A percentile compares a stretch with the other conserved stretches of the same genome.
These are phyloP conservation scores for Xylariaceae sp. DNA, from an alignment of 2,329 filamentous ascomycete genomes.

Conservation along the genomic window DNA sequence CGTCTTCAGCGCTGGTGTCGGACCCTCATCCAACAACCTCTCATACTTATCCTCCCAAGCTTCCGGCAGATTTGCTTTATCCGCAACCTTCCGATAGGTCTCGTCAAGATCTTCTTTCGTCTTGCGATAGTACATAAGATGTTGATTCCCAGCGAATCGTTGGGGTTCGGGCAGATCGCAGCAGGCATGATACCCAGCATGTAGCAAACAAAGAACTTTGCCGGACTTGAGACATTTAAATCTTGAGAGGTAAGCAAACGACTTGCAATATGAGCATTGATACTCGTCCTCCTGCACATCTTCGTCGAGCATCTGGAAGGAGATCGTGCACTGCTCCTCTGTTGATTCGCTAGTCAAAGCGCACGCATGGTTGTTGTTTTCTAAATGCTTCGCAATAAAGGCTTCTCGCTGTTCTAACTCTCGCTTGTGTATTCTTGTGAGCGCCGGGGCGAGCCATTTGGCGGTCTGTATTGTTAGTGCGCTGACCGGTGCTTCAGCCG, in stretches of 20 bases:
- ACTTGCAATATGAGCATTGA: slow-evolving; percentile 90
- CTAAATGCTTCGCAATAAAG: slow-evolving; percentile 71
- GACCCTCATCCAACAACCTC: slow-evolving; percentile 80
- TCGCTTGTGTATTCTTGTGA: slow-evolving; percentile 77
- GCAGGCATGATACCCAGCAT: slow-evolving; percentile 81
- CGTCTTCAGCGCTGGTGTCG: slow-evolving; percentile 83
- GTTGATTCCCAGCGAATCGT: slow-evolving; percentile 71
- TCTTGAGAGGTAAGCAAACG: slow-evolving; percentile 87
- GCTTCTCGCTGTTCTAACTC: slow-evolving; percentile 72
- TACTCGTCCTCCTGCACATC: slow-evolving; percentile 91
- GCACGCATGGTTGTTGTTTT: slow-evolving; percentile 60
- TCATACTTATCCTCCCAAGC: slow-evolving; percentile 90
- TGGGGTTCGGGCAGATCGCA: slow-evolving; percentile 72
- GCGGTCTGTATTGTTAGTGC: slow-evolving; percentile 81
- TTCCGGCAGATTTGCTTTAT: slow-evolving; percentile 86
- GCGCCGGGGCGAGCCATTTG: slow-evolving; percentile 90
- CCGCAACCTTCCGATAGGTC: slow-evolving; percentile 76
- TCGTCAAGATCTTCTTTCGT: slow-evolving; percentile 71
- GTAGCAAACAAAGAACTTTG: slow-evolving; percentile 81
- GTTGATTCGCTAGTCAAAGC: slow-evolving; percentile 54
- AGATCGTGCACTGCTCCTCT: slow-evolving; percentile 60
- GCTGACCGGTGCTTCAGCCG: slow-evolving; percentile 77
- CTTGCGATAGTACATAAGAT: slow-evolving; percentile 79
- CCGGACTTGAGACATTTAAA: slow-evolving; percentile 83
- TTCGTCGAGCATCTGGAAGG: slow-evolving; percentile 69